These are phyloP conservation scores for Mycena capillaripes DNA, from an alignment of 768 basidiomycete genomes.

Conservation along the genomic window DNA sequence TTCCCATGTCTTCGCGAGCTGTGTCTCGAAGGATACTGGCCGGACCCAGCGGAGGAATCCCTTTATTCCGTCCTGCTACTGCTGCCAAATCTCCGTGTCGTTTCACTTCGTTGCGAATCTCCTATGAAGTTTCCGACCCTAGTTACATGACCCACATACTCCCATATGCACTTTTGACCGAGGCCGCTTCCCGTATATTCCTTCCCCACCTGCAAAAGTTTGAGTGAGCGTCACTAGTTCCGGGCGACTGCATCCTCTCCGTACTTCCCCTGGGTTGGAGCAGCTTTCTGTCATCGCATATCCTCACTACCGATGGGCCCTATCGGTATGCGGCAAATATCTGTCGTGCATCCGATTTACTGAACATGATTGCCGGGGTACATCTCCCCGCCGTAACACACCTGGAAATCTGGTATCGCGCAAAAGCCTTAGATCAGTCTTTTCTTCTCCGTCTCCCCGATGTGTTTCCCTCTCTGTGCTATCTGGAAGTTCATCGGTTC, in stretches of 20 bases:
- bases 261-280: background rate
- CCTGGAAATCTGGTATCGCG: background rate
- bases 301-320: background rate
- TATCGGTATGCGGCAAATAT: background rate
- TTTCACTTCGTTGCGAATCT: slow-evolving; percentile 7
- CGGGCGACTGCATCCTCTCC: too few species aligned
- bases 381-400: background rate
- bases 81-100: background rate
- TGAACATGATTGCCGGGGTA: background rate
- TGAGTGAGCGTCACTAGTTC: background rate
- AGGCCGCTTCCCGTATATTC: background rate
- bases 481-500: slow-evolving; percentile 2
- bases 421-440: background rate
- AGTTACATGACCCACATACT: too few species aligned
- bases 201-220: background rate
- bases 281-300: background rate
- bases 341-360: background rate
- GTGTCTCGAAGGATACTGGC: slow-evolving; percentile 2
- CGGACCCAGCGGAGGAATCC: background rate
- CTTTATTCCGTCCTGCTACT: background rate
- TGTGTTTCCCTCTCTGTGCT: background rate
- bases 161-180: too few species aligned
- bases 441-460: background rate
- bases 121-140: too few species aligned
- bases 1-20: slow-evolving; percentile 14